A percentile compares a stretch with the other conserved stretches of the same genome.
These are phyloP conservation scores for Pneumocystis canis DNA, from an alignment of 1,139 yeast species.

Conservation along the genomic window DNA sequence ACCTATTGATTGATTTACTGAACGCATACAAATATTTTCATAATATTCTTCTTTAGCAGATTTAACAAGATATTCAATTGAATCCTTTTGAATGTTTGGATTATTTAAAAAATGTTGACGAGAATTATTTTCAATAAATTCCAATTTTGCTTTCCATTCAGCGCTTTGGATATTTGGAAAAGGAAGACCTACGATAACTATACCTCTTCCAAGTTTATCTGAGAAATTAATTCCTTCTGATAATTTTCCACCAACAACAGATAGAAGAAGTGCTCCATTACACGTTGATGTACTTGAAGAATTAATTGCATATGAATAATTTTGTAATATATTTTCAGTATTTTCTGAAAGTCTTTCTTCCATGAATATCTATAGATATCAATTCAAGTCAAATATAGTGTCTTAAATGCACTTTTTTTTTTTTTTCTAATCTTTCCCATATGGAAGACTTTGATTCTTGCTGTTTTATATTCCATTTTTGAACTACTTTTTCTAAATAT, in stretches of 20 bases:
- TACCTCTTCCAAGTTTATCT: constrained; percentile 73
- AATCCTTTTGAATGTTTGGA: constrained; percentile 25
- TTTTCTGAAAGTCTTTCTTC: constrained; percentile 39
- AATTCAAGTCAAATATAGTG: constrained; percentile 25
- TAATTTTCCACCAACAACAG: constrained; percentile 88
- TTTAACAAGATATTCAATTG: constrained; percentile 27
- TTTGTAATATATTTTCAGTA: constrained; percentile 34
- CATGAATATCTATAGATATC: constrained; percentile 29
- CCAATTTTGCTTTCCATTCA: constrained; percentile 60
- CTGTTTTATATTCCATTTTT: constrained; percentile 35
- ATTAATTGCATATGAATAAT: constrained; percentile 30
- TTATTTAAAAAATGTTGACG: not conserved
- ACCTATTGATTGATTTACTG: constrained; percentile 87
- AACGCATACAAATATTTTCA: constrained; percentile 80
- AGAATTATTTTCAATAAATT: constrained; percentile 40
- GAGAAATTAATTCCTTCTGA: constrained; percentile 92
- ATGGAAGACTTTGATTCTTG: constrained; percentile 2
- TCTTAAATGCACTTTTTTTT: constrained; percentile 23
- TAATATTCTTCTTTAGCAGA: constrained; percentile 35
- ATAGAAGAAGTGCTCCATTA: constrained; percentile 53
- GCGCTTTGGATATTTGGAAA: constrained; percentile 78
- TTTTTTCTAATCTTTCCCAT: constrained; percentile 14
- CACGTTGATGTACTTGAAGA: constrained; percentile 1
- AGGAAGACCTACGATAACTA: constrained; percentile 78
- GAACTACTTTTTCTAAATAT: constrained; percentile 40